A percentile compares a stretch with the other conserved stretches of the same genome.
Evolutionary conservation across 148 eudicot genomes (phyloP).

Genomic region (Agrostemma githago): DNA sequence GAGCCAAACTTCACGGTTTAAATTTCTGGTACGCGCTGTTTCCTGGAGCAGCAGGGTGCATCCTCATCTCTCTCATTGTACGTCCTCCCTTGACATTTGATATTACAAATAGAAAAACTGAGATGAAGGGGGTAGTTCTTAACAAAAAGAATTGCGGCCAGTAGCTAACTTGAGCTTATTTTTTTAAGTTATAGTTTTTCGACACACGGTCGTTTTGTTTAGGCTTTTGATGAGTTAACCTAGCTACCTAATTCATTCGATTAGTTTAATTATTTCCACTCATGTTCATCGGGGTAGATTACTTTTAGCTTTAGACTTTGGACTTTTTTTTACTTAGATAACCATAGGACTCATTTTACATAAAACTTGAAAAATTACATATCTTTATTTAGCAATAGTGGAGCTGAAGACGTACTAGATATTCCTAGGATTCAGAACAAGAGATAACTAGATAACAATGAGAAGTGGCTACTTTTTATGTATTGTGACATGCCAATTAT

Average conservation of each 20-base stretch:
- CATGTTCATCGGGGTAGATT: background rate
- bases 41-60: constrained; percentile 89
- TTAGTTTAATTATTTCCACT: background rate
- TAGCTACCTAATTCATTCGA: background rate
- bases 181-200: too few relatives aligned
- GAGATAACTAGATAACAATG: too few relatives aligned
- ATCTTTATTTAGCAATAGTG: too few relatives aligned
- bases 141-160: too few relatives aligned
- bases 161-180: too few relatives aligned
- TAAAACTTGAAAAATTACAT: too few relatives aligned
- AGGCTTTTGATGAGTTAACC: background rate
- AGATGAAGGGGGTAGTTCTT: too few relatives aligned
- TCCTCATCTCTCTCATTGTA: constrained; percentile 70
- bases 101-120: background rate
- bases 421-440: too few relatives aligned
- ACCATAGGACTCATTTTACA: background rate
- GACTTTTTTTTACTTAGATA: background rate
- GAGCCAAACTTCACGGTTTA: constrained; percentile 68
- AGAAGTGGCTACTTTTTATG: too few relatives aligned
- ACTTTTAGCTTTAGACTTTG: background rate
- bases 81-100: constrained; percentile 23
- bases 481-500: background rate
- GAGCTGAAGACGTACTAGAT: too few relatives aligned
- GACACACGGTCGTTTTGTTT: background rate
- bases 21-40: constrained; percentile 85